These are phyloP conservation scores for Rhizomucor pusillus DNA, from an alignment of 371 early-diverging fungal genomes.

Conservation along the genomic window DNA sequence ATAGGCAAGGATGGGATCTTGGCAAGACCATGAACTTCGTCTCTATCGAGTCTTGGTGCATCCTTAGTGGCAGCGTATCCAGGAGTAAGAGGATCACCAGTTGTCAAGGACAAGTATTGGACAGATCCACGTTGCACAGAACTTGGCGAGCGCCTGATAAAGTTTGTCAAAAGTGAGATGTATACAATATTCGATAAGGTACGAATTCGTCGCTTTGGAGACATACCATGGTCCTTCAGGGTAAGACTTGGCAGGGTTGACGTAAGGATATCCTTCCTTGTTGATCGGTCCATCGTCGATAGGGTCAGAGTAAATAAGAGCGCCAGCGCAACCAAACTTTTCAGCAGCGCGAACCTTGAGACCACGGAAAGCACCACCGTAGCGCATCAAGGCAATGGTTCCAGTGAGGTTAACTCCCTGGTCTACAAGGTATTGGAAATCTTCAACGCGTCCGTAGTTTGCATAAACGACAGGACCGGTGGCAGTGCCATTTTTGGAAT, in stretches of 20 bases:
- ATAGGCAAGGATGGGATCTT: slow-evolving; percentile 67
- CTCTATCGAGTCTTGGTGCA: slow-evolving; percentile 47
- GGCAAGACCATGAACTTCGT: slow-evolving; percentile 47
- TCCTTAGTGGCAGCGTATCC: slow-evolving; percentile 55
- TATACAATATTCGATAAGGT: not conserved
- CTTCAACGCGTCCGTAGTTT: slow-evolving; percentile 61
- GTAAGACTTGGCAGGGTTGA: slow-evolving; percentile 50
- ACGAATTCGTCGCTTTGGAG: too few relatives aligned
- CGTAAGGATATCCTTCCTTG: slow-evolving; percentile 25
- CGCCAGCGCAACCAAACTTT: slow-evolving; percentile 54
- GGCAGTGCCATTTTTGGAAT: slow-evolving; percentile 62
- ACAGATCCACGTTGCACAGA: slow-evolving; percentile 64
- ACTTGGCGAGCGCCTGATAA: slow-evolving; percentile 40
- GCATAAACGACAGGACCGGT: slow-evolving; percentile 64
- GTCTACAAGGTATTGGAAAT: slow-evolving; percentile 48
- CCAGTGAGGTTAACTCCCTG: slow-evolving; percentile 49
- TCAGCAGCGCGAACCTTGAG: slow-evolving; percentile 65
- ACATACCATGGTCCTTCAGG: slow-evolving; percentile 64
- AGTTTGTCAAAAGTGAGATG: not conserved
- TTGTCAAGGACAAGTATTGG: slow-evolving; percentile 37
- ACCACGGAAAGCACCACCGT: slow-evolving; percentile 58
- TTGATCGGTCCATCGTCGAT: slow-evolving; percentile 24
- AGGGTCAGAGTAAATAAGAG: slow-evolving; percentile 41
- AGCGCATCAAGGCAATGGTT: slow-evolving; percentile 59
- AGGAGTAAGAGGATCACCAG: slow-evolving; percentile 71